Base-by-base conservation (phyloP, 2,329 filamentous ascomycete species). In the Calonectria hawksworthii region DNA sequence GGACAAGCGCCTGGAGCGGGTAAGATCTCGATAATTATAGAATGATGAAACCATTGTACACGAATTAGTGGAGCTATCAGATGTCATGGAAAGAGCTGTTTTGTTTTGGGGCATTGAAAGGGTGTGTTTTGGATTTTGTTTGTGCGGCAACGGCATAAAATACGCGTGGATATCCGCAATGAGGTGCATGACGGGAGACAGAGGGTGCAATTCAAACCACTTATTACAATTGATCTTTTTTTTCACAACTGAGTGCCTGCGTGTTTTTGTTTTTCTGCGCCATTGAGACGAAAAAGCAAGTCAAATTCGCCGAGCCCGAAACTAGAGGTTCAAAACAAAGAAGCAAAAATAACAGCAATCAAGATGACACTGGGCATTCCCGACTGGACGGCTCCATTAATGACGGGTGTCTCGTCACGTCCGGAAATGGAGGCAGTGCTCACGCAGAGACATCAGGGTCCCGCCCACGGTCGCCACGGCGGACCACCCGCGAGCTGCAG, bases 1-100 rank as follows among this genome's bases (percentile, higher is more conserved):
- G 47, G 79, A 82, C 30, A 83, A 81, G 68, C 76, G 77, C 41
- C 67, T 83, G 21, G 81, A 81, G 71, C 70, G 65, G 34, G n/a
- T 70, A 51, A 61, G 59, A 26, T 44, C 41, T 36, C 71, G 50
- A 50, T 64, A 36, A 54, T 54, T 50, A 52, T 63, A 59, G 56
- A 63, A 26, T 73, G 44, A 26, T 73, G 44, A 74, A 47, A 61
- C 68, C 38, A 50, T 23, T 51, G 68, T 56, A 65, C 30, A 47
- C 59, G 59, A 47, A 26, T 56, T 21, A 23, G 32, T 65, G 47
- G 50, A 41, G 61, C 68, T 23, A 28, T 34, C 14, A 32, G 38
- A 36, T 44, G 51, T 50, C 38, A 54, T 30, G 44, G 36, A 54
- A n/a, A 50, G 56, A 38, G 68, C 47, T 36, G 30, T 30, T 61